These are phyloP conservation scores for Polyrhizophydium stewartii DNA, from an alignment of 371 early-diverging fungal species.

Conservation along the genomic window DNA sequence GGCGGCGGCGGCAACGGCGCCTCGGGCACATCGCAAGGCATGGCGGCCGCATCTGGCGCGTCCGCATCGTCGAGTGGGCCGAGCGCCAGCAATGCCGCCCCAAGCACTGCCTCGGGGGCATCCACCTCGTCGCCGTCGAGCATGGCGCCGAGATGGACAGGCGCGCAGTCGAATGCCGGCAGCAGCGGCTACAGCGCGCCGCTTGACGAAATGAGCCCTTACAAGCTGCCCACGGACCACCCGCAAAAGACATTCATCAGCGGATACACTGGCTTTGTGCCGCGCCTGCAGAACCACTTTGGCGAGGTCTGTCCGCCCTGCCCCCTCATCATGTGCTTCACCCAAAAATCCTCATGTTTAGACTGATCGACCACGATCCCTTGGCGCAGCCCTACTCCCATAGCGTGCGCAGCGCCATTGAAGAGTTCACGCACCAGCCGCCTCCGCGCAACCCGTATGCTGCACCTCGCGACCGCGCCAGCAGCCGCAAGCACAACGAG, in stretches of 20 bases:
- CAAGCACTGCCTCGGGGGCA: background rate
- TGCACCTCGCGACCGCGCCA: conserved; percentile 8
- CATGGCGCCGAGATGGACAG: background rate
- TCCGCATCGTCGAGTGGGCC: too few relatives aligned
- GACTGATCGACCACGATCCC: background rate
- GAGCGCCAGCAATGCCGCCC: too few relatives aligned
- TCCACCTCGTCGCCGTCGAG: background rate
- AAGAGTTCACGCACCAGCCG: conserved; percentile 38
- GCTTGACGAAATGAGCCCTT: conserved; percentile 40
- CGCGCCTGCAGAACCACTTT: conserved; percentile 47
- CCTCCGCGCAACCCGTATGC: conserved; percentile 23
- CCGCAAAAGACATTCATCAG: conserved; percentile 42
- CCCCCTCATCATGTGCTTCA: too few relatives aligned
- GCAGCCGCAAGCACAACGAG: conserved; percentile 12
- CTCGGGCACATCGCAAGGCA: background rate
- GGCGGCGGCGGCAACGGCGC: conserved; percentile 11
- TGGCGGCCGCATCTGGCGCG: too few relatives aligned
- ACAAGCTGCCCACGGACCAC: conserved; percentile 36
- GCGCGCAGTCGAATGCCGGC: background rate
- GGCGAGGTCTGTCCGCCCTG: conserved; percentile 47
- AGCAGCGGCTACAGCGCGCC: background rate
- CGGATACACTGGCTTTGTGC: conserved; percentile 51
- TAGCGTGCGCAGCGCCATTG: conserved; percentile 44
- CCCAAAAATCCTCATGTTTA: too few relatives aligned
- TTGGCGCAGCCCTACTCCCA: conserved; percentile 34